Base-by-base conservation (phyloP, 1,139 yeast genomes). In the Nakaseomyces sp. region DNA sequence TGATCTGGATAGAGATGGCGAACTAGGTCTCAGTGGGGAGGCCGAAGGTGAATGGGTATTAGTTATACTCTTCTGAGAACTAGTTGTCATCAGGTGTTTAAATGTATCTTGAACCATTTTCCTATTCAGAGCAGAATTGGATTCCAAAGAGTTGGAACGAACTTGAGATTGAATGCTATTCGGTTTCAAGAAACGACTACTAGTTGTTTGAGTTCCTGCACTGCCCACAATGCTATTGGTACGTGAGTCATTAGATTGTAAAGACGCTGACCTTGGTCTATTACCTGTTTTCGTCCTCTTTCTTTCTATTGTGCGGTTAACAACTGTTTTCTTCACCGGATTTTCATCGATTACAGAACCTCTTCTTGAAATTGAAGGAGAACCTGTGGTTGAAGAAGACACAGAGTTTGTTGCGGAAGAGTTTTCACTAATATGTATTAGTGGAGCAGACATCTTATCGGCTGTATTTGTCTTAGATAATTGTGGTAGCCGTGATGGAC, bases 181-280 rank as follows among this genome's bases (percentile, higher is more conserved):
- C n/a, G 38, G 38, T n/a, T 35, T 35, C n/a, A 22, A 5, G 5
- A 35, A 35, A 13, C 38, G 26, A 12, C 13, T 22, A n/a, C 18
- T 35, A 5, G 9, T 20, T 6, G 5, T 20, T 13, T n/a, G 26
- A 7, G 6, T 22, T 7, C 28, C 18, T 5, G n/a, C 10, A 22
- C 26, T 13, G n/a, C 18, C 36, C 29, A 31, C 16, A 10, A 17
- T 28, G 12, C 15, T 37, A 15, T 9, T 37, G 3, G 30, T 10
- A 8, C 15, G 42, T 17, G 26, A 32, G 19, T 37, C 39, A 16
- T 47, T 32, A 2, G 62, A 49, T 47, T 61, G 65, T 25, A 60
- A 47, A 3, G 65, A 61, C 2, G 60, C 49, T 6, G 65, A 59
- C 36, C 64, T 52, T 16, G 57, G 57, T 38, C 64, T 51, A 19